phyloP scores from a whole-genome alignment of 2,329 filamentous ascomycete species.

The Fusarium musae region DNA sequence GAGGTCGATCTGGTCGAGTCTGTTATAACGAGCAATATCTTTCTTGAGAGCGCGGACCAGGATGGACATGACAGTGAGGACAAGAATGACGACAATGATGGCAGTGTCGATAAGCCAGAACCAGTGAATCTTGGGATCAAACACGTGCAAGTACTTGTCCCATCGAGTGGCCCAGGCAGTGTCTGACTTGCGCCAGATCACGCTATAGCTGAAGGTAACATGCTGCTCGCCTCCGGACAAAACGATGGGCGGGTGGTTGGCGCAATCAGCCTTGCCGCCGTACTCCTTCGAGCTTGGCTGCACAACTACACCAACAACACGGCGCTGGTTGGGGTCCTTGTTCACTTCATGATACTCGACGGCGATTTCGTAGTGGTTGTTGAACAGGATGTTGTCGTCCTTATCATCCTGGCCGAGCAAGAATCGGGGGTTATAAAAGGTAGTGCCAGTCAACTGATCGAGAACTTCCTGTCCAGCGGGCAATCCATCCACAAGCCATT shows the following conservation, averaged over 20 bases:
- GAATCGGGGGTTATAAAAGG: conserved; percentile 94
- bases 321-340: conserved; percentile 73
- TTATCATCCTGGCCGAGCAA: conserved; percentile 71
- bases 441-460: conserved; percentile 79
- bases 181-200: conserved; percentile 84
- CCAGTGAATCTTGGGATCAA: conserved; percentile 98
- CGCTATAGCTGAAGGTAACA: conserved; percentile 91
- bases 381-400: conserved; percentile 71
- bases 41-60: conserved; percentile 88
- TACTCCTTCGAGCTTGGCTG: conserved; percentile 79
- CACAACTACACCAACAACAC: conserved; percentile 93
- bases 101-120: conserved; percentile 97
- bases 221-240: conserved; percentile 69
- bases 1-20: conserved; percentile 88
- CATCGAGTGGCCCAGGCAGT: conserved; percentile 97
- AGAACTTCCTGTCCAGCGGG: conserved; percentile 86
- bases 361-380: conserved; percentile 96
- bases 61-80: conserved; percentile 92
- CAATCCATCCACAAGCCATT: conserved; percentile 95
- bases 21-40: conserved; percentile 97
- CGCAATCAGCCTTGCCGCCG: conserved; percentile 71
- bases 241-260: conserved; percentile 67
- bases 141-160: conserved; percentile 99
- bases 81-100: conserved; percentile 91
- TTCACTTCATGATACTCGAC: conserved; percentile 90